Percentiles rank a stretch among this genome's conserved stretches.
Conservation (phyloP, 2,329 filamentous ascomycete genomes). For the Phialocephala subalpina region DNA sequence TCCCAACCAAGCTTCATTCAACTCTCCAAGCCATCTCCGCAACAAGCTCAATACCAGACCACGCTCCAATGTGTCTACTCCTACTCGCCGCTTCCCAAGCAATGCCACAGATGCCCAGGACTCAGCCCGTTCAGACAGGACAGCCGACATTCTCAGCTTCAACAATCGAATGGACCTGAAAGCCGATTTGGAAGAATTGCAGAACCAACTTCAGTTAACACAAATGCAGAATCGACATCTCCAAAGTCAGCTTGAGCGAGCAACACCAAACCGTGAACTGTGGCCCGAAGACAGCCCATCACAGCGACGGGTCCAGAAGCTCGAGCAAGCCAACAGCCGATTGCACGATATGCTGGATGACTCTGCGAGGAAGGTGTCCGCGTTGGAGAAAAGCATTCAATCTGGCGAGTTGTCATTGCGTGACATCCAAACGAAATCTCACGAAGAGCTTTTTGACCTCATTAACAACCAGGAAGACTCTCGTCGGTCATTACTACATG, state of each 20-base stretch:
- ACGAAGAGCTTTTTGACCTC: slow-evolving; percentile 92
- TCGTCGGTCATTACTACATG: slow-evolving; percentile 79
- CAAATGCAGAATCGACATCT: slow-evolving; percentile 97
- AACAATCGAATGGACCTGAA: slow-evolving; percentile 92
- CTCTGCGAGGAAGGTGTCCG: slow-evolving; percentile 89
- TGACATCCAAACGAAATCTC: slow-evolving; percentile 90
- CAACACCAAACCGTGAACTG: slow-evolving; percentile 65
- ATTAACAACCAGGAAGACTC: slow-evolving; percentile 94
- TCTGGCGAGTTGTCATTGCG: slow-evolving; percentile 88
- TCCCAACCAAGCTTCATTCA: slow-evolving; percentile 78
- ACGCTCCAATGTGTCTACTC: slow-evolving; percentile 80
- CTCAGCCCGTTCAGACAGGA: slow-evolving; percentile 84
- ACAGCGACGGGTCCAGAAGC: slow-evolving; percentile 82
- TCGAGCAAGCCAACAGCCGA: slow-evolving; percentile 90
- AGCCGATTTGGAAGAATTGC: slow-evolving; percentile 87
- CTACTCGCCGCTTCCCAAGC: slow-evolving; percentile 74
- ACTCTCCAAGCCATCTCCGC: slow-evolving; percentile 76
- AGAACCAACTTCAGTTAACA: slow-evolving; percentile 91
- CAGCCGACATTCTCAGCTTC: slow-evolving; percentile 82
- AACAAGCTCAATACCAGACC: slow-evolving; percentile 61
- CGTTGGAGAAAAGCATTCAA: slow-evolving; percentile 85
- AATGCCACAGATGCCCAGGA: slow-evolving; percentile 71
- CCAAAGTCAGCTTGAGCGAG: slow-evolving; percentile 82
- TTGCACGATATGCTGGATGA: slow-evolving; percentile 96
- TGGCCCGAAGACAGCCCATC: slow-evolving; percentile 81